Evolutionary conservation across 495 filamentous ascomycete genomes (phyloP).

Genomic region (Melanomma pulvis-pyrius): DNA sequence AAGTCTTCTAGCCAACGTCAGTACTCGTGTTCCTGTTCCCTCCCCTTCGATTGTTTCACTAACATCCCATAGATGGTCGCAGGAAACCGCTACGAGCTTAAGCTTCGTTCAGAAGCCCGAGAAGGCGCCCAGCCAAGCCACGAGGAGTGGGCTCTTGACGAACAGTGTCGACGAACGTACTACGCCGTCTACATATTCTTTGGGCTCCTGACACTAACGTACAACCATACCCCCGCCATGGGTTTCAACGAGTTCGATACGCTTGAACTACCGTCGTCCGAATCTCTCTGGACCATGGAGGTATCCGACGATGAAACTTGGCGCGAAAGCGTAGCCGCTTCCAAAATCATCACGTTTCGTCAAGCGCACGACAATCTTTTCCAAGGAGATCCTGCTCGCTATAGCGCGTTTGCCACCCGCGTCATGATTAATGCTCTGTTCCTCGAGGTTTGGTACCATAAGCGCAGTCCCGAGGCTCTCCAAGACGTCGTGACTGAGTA

Average conservation of each 20-base stretch:
- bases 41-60: not conserved
- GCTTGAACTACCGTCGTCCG: conserved; percentile 87
- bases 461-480: conserved; percentile 91
- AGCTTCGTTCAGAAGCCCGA: conserved; percentile 85
- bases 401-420: conserved; percentile 96
- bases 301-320: conserved; percentile 78
- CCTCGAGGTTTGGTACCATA: conserved; percentile 98
- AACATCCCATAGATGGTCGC: conserved; percentile 75
- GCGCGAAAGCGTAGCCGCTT: conserved; percentile 72
- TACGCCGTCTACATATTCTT: conserved; percentile 99
- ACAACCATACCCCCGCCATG: conserved; percentile 96
- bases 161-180: conserved; percentile 94
- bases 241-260: conserved; percentile 98
- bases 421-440: conserved; percentile 99
- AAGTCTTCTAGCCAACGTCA: conserved; percentile 85
- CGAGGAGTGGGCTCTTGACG: conserved; percentile 95
- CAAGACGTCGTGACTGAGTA: conserved; percentile 98
- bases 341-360: conserved; percentile 79
- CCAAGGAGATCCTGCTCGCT: conserved; percentile 86
- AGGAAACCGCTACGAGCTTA: conserved; percentile 93
- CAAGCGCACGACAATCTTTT: conserved; percentile 94
- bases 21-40: conserved; percentile 17
- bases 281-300: conserved; percentile 91
- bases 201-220: conserved; percentile 90
- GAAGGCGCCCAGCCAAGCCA: conserved; percentile 75